Evolutionary conservation across 768 basidiomycete species (phyloP).

Genomic region (Kwoniella mangroviensis): DNA sequence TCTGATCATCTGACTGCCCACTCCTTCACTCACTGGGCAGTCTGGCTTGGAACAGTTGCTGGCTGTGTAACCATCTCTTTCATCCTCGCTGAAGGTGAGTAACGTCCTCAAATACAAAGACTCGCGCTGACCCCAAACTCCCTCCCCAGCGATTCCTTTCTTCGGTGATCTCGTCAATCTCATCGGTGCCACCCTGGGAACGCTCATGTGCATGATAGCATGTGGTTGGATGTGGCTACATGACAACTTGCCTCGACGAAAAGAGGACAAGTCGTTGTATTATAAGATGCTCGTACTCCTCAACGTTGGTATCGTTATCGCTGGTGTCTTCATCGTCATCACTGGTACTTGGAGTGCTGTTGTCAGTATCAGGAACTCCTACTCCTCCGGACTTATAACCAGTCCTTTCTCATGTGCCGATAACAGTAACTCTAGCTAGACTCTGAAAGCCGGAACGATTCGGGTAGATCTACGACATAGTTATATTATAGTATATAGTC

Average conservation of each 20-base stretch:
- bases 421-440: slow-evolving; percentile 32
- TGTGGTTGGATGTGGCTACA: slow-evolving; percentile 50
- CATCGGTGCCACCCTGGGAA: slow-evolving; percentile 40
- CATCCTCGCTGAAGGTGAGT: slow-evolving; percentile 23
- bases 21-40: slow-evolving; percentile 21
- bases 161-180: slow-evolving; percentile 37
- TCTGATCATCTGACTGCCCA: slow-evolving; percentile 28
- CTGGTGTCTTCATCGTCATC: slow-evolving; percentile 45
- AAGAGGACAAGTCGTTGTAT: slow-evolving; percentile 34
- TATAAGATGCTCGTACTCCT: slow-evolving; percentile 33
- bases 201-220: slow-evolving; percentile 35
- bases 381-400: slow-evolving; percentile 31
- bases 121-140: slow-evolving; percentile 23
- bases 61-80: slow-evolving; percentile 26
- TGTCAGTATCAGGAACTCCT: slow-evolving; percentile 35
- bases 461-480: background rate
- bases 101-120: slow-evolving; percentile 6
- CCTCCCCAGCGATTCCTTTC: slow-evolving; percentile 33
- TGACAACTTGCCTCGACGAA: slow-evolving; percentile 34
- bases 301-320: slow-evolving; percentile 38
- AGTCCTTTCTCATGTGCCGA: slow-evolving; percentile 48
- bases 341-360: slow-evolving; percentile 43
- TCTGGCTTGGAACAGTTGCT: slow-evolving; percentile 22
- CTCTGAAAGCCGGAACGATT: background rate
- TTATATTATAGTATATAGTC: background rate